A percentile compares a stretch with the other conserved stretches of the same genome.
These are phyloP conservation scores for Talaromyces albobiverticillius DNA, from an alignment of 2,329 filamentous ascomycete species.

Conservation along the genomic window DNA sequence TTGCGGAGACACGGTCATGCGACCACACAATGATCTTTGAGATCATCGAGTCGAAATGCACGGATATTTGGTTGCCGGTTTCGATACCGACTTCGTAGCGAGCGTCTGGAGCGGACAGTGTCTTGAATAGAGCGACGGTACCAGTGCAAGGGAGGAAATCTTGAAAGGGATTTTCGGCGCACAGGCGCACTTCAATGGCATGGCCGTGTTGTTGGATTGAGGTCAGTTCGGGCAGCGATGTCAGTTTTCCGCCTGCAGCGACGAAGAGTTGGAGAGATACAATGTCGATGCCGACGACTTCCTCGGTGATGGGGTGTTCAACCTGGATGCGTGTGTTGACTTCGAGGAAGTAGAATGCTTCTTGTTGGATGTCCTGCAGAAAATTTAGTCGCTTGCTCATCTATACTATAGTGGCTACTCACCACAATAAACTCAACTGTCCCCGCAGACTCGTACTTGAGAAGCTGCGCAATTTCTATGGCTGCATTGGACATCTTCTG, in stretches of 20 bases:
- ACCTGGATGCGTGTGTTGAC: constrained; percentile 61
- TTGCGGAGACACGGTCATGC: constrained; percentile 33
- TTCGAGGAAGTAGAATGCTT: constrained; percentile 70
- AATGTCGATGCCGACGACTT: constrained; percentile 54
- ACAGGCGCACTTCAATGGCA: constrained; percentile 46
- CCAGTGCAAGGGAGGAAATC: constrained; percentile 40
- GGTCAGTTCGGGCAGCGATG: constrained; percentile 21
- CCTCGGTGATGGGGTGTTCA: constrained; percentile 58
- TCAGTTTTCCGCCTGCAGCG: constrained; percentile 30
- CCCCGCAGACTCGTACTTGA: constrained; percentile 76
- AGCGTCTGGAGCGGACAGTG: constrained; percentile 26
- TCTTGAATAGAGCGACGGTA: constrained; percentile 34
- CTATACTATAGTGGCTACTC: constrained; percentile 69
- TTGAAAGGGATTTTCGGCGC: constrained; percentile 41
- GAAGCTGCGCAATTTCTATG: constrained; percentile 59
- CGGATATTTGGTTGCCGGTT: constrained; percentile 38
- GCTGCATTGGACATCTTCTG: constrained; percentile 65
- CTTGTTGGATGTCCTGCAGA: no score
- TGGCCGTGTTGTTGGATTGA: constrained; percentile 31
- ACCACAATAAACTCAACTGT: constrained; percentile 91
- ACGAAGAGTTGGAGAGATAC: constrained; percentile 44
- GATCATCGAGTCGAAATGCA: constrained; percentile 49
- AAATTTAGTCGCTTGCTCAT: no score
- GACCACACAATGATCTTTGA: constrained; percentile 48
- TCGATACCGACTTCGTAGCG: constrained; percentile 44